phyloP scores from a whole-genome alignment of 306 rosid genomes.

The Begonia fuchsioides region DNA sequence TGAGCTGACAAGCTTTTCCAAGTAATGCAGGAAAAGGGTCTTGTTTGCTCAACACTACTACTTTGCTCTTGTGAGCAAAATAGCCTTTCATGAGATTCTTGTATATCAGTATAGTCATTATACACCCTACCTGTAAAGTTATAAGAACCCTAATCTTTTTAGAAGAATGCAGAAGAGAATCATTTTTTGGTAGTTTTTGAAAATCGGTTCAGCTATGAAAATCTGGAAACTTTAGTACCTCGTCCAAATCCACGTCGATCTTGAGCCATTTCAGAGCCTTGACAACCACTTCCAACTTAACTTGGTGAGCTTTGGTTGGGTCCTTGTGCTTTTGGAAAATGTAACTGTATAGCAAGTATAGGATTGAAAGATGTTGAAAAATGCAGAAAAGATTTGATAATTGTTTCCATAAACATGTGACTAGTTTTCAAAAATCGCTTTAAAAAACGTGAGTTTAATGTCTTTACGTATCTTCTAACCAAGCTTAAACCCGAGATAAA shows the following conservation, averaged over 20 bases:
- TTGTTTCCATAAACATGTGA: no score
- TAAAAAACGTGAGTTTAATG: no score
- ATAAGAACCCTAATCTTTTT: background rate
- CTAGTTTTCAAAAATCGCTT: no score
- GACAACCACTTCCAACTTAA: conserved; percentile 82
- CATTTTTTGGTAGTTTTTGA: background rate
- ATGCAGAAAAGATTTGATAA: no score
- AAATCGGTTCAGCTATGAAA: no score
- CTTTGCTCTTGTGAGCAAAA: conserved; percentile 95
- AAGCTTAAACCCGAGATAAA: no score
- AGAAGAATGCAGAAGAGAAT: background rate
- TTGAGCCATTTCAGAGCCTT: conserved; percentile 89
- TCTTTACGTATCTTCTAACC: no score
- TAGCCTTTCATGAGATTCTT: conserved; percentile 84
- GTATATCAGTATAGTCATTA: conserved; percentile 72
- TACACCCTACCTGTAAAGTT: conserved; percentile 81
- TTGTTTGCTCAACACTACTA: conserved; percentile 85
- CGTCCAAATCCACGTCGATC: conserved; percentile 88
- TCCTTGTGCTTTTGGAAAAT: conserved; percentile 86
- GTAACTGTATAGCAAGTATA: conserved; percentile 32
- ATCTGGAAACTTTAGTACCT: conserved; percentile 26
- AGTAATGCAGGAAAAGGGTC: conserved; percentile 86
- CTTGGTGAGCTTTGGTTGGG: conserved; percentile 83
- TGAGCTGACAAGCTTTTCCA: conserved; percentile 76
- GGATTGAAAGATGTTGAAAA: background rate